These are phyloP conservation scores for Aureobasidium zeae DNA, from an alignment of 2,329 filamentous ascomycete genomes.

Conservation along the genomic window DNA sequence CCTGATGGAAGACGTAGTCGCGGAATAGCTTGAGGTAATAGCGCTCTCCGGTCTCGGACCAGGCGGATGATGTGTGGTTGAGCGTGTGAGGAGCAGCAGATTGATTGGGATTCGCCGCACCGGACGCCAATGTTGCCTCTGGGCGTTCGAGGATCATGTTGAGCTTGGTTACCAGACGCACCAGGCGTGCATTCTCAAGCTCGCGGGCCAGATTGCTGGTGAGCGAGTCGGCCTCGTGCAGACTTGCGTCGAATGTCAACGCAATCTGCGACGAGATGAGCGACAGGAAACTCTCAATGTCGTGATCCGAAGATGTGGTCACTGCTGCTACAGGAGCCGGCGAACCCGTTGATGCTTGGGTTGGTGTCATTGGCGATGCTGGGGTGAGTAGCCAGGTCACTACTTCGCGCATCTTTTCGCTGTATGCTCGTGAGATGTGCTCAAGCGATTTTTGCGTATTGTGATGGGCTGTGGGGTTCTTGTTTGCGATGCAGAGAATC, in stretches of 20 bases:
- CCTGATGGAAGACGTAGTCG: conserved; percentile 95
- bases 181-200: conserved; percentile 79
- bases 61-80: conserved; percentile 36
- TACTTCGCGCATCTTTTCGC: conserved; percentile 66
- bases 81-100: conserved; percentile 23
- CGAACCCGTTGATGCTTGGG: conserved; percentile 67
- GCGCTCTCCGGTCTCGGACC: conserved; percentile 87
- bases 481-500: conserved; percentile 67
- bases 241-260: conserved; percentile 62
- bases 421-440: conserved; percentile 67
- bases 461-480: conserved; percentile 40
- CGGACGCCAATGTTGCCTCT: conserved; percentile 47
- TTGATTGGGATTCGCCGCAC: conserved; percentile 37
- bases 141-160: conserved; percentile 82
- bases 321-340: conserved; percentile 45
- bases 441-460: conserved; percentile 66
- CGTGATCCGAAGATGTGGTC: conserved; percentile 45
- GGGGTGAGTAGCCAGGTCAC: conserved; percentile 73
- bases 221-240: conserved; percentile 71
- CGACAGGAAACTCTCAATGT: conserved; percentile 67
- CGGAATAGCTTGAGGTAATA: conserved; percentile 92
- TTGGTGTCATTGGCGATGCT: conserved; percentile 7
- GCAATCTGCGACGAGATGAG: conserved; percentile 72
- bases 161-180: conserved; percentile 73
- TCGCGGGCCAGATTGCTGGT: conserved; percentile 65